Conservation (phyloP, 139 green algal genomes). For the Marvania coccoides region DNA sequence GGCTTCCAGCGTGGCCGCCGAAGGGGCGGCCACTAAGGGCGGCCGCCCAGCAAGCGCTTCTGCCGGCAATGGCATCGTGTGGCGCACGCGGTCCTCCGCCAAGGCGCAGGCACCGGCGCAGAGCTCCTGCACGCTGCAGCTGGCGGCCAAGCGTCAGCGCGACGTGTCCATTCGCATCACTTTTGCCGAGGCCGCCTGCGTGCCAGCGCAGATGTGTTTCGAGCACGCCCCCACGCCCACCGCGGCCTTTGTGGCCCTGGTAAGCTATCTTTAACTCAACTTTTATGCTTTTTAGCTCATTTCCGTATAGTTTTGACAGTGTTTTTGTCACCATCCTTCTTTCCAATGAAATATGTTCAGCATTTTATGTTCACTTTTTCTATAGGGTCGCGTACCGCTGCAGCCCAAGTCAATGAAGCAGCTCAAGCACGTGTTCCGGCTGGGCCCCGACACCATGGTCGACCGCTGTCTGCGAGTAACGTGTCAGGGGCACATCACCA, state of each 20-base stretch:
- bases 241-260: conserved; percentile 24
- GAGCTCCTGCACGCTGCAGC: conserved; percentile 21
- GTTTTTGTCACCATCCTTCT: no score
- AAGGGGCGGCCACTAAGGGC: background rate
- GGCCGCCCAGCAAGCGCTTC: background rate
- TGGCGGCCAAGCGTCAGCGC: background rate
- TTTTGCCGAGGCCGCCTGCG: conserved; percentile 11
- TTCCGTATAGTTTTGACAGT: no score
- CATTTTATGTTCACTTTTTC: no score
- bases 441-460: conserved; percentile 20
- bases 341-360: no score
- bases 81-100: background rate
- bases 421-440: conserved; percentile 35
- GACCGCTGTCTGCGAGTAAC: conserved; percentile 37
- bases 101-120: conserved; percentile 13
- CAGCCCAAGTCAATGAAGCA: conserved; percentile 16
- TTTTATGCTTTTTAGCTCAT: no score
- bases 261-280: no score
- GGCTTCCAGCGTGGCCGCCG: background rate
- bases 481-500: conserved; percentile 24
- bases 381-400: conserved; percentile 26
- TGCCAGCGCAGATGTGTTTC: conserved; percentile 19
- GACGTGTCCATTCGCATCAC: conserved; percentile 31
- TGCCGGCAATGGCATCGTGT: background rate
- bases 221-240: conserved; percentile 16